These are phyloP conservation scores for Isatis tinctoria DNA, from an alignment of 345 rosid species.

Conservation along the genomic window DNA sequence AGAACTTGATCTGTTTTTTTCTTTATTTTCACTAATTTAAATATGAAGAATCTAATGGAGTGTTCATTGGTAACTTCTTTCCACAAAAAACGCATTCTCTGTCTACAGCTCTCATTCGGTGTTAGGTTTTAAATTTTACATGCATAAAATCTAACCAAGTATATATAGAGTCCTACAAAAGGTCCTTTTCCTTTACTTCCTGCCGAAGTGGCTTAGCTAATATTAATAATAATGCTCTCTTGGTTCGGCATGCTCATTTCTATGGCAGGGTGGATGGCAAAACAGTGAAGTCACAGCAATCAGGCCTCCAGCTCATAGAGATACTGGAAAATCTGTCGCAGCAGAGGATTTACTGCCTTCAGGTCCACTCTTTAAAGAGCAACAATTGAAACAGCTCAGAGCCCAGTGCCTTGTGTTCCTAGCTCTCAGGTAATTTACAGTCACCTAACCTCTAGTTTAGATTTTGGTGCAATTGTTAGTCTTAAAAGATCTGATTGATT, in stretches of 20 bases:
- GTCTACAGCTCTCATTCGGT: neutral
- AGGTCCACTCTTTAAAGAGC: constrained; percentile 78
- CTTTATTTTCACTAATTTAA: neutral
- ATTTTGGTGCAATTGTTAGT: neutral
- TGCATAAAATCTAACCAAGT: neutral
- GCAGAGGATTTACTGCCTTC: constrained; percentile 38
- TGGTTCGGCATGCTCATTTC: neutral
- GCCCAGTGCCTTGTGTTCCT: constrained; percentile 93
- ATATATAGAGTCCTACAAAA: neutral
- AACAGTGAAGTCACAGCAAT: constrained; percentile 44
- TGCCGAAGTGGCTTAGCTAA: neutral
- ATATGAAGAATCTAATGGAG: neutral
- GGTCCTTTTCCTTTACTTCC: neutral
- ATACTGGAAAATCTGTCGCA: constrained; percentile 62
- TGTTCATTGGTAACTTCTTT: neutral
- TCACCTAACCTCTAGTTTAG: constrained; percentile 11
- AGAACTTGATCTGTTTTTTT: neutral
- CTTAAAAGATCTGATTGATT: constrained; percentile 4
- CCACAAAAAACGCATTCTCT: neutral
- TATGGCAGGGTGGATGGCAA: constrained; percentile 51
- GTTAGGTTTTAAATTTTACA: neutral
- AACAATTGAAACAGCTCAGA: constrained; percentile 89
- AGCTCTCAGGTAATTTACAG: constrained; percentile 63
- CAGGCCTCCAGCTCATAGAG: constrained; percentile 51
- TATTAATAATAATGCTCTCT: neutral